Conservation (phyloP, 805 yeast genomes). For the Sungouiella blattae region DNA sequence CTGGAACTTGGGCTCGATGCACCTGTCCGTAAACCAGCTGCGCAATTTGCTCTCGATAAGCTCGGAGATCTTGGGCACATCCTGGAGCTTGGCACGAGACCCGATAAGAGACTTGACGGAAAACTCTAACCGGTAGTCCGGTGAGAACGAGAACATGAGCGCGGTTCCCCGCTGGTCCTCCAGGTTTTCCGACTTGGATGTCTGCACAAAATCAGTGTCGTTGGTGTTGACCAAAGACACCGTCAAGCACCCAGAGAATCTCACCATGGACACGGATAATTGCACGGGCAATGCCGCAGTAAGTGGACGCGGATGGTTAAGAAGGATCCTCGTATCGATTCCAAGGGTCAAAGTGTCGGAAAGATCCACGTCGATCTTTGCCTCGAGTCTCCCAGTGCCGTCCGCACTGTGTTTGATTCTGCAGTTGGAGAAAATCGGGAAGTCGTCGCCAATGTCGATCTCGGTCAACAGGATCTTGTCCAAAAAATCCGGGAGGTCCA, state of each 20-base stretch:
- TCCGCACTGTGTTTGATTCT: constrained; percentile 63
- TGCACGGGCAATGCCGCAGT: constrained; percentile 87
- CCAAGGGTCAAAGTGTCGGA: constrained; percentile 85
- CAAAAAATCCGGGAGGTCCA: constrained; percentile 74
- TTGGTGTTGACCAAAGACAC: constrained; percentile 59
- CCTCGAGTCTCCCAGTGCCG: constrained; percentile 59
- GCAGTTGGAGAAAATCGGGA: constrained; percentile 92
- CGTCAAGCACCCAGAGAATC: constrained; percentile 87
- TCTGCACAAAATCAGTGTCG: constrained; percentile 29
- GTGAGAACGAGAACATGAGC: constrained; percentile 83
- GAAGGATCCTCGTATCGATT: constrained; percentile 70
- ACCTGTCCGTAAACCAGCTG: constrained; percentile 87
- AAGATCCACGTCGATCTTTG: constrained; percentile 86
- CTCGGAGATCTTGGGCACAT: constrained; percentile 86
- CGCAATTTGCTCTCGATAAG: constrained; percentile 78
- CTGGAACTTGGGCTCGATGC: constrained; percentile 92
- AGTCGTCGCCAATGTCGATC: constrained; percentile 90
- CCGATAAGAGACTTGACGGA: constrained; percentile 88
- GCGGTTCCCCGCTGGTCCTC: constrained; percentile 50
- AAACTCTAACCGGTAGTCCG: constrained; percentile 87
- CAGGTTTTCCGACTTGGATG: background rate
- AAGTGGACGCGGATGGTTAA: constrained; percentile 79
- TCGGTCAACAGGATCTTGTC: constrained; percentile 79
- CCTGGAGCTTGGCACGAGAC: constrained; percentile 84
- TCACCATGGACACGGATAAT: constrained; percentile 79